Evolutionary conservation across 257 asterid species (phyloP).

Genomic region (Ocimum tenuiflorum): DNA sequence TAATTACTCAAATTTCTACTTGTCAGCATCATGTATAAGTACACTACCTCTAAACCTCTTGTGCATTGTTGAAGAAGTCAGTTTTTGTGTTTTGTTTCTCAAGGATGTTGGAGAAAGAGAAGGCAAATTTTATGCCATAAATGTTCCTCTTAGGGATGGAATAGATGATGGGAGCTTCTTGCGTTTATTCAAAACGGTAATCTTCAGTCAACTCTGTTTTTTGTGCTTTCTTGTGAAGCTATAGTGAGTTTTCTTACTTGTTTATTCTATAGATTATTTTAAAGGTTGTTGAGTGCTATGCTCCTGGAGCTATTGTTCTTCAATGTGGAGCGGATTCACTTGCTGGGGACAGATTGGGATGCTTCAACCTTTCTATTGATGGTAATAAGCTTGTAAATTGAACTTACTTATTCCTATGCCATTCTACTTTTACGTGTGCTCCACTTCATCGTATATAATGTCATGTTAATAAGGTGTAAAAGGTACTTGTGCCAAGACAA

Average conservation of each 20-base stretch:
- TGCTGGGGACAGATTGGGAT: slow-evolving; percentile 97
- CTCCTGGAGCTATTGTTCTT: slow-evolving; percentile 97
- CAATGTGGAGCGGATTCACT: slow-evolving; percentile 99
- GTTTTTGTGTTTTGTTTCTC: slow-evolving; percentile 31
- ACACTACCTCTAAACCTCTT: slow-evolving; percentile 10
- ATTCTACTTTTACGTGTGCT: neutral
- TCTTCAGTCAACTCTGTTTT: slow-evolving; percentile 9
- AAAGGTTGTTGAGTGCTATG: slow-evolving; percentile 85
- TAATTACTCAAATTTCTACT: neutral
- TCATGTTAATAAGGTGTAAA: neutral
- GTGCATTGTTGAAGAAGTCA: slow-evolving; percentile 16
- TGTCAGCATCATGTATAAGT: neutral
- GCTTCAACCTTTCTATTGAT: slow-evolving; percentile 98
- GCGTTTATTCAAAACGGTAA: slow-evolving; percentile 81
- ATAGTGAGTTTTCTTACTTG: slow-evolving; percentile 16
- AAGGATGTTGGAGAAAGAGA: slow-evolving; percentile 97
- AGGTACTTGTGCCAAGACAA: neutral
- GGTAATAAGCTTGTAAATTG: slow-evolving; percentile 60
- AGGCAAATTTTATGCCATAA: slow-evolving; percentile 87
- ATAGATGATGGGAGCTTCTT: slow-evolving; percentile 85
- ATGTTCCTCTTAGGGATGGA: slow-evolving; percentile 95
- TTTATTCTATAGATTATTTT: slow-evolving; percentile 55
- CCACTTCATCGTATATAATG: slow-evolving; percentile 16
- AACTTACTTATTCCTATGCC: no score
- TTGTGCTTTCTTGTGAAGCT: neutral